Conservation (phyloP, 345 rosid species). For the Linum tenue region DNA sequence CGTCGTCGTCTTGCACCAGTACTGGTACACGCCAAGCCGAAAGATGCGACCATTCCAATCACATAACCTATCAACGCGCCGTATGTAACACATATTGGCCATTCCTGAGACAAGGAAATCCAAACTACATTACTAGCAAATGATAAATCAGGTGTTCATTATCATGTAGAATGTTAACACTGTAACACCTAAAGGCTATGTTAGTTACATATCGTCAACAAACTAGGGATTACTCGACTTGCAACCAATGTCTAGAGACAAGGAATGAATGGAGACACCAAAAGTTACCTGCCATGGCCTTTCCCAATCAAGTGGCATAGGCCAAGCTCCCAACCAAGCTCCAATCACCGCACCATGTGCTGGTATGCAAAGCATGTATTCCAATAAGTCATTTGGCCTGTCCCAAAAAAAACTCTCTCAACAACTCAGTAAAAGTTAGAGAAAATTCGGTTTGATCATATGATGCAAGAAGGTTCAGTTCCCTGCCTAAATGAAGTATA, state of each 20-base stretch:
- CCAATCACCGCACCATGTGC: constrained; percentile 77
- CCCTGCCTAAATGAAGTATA: not conserved
- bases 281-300: constrained; percentile 85
- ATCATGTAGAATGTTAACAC: too few relatives aligned
- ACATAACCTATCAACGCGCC: constrained; percentile 61
- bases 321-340: constrained; percentile 98
- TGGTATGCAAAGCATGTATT: constrained; percentile 63
- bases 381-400: constrained; percentile 49
- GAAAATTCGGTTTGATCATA: not conserved
- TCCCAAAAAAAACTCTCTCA: not conserved
- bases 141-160: too few relatives aligned
- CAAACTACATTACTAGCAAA: too few relatives aligned
- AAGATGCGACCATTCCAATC: constrained; percentile 31
- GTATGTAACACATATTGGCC: constrained; percentile 83
- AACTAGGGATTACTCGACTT: too few relatives aligned
- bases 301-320: constrained; percentile 99
- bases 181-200: not conserved
- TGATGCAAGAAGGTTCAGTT: not conserved
- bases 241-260: not conserved
- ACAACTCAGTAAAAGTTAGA: not conserved
- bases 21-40: constrained; percentile 9
- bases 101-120: constrained; percentile 37
- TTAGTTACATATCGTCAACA: too few relatives aligned
- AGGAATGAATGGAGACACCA: not conserved
- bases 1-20: constrained; percentile 2